A percentile compares a stretch with the other conserved stretches of the same genome.
phyloP scores from a whole-genome alignment of 768 basidiomycete genomes.

The Rhodotorula diobovata region DNA sequence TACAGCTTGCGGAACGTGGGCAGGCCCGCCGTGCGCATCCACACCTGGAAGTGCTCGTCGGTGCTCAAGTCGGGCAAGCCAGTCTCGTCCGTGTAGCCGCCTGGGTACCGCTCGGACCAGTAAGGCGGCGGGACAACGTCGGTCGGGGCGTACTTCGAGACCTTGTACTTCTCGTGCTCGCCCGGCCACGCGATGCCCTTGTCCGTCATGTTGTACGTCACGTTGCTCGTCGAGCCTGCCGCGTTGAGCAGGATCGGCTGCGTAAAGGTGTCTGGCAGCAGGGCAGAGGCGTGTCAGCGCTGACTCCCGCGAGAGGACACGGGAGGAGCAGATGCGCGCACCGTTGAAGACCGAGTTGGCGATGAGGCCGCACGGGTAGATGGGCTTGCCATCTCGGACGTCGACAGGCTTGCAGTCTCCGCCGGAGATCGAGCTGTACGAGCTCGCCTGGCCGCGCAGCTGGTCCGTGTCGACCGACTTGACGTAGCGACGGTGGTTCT shows the following conservation, averaged over 20 bases:
- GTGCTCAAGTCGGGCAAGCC: conserved; percentile 61
- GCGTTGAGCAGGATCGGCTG: conserved; percentile 61
- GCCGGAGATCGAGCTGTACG: conserved; percentile 48
- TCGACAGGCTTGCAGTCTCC: conserved; percentile 87
- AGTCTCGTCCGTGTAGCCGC: conserved; percentile 61
- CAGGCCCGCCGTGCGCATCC: conserved; percentile 97
- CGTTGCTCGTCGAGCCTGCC: conserved; percentile 48
- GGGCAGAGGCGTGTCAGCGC: background rate
- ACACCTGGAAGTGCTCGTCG: conserved; percentile 88
- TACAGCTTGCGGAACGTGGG: conserved; percentile 96
- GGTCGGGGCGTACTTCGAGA: conserved; percentile 60
- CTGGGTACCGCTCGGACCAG: conserved; percentile 69
- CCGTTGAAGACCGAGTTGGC: conserved; percentile 97
- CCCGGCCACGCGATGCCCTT: conserved; percentile 92
- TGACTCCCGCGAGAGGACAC: background rate
- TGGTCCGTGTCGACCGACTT: conserved; percentile 81
- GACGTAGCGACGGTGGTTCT: conserved; percentile 97
- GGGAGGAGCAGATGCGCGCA: conserved; percentile 46
- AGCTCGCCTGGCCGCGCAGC: conserved; percentile 67
- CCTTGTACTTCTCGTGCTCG: conserved; percentile 82
- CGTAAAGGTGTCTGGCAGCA: conserved; percentile 66
- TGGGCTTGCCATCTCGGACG: conserved; percentile 53
- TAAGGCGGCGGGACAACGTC: conserved; percentile 87
- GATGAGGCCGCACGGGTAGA: conserved; percentile 95
- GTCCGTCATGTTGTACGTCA: conserved; percentile 67